phyloP scores from a whole-genome alignment of 2,329 filamentous ascomycete species.

The Hypocrella siamensis region DNA sequence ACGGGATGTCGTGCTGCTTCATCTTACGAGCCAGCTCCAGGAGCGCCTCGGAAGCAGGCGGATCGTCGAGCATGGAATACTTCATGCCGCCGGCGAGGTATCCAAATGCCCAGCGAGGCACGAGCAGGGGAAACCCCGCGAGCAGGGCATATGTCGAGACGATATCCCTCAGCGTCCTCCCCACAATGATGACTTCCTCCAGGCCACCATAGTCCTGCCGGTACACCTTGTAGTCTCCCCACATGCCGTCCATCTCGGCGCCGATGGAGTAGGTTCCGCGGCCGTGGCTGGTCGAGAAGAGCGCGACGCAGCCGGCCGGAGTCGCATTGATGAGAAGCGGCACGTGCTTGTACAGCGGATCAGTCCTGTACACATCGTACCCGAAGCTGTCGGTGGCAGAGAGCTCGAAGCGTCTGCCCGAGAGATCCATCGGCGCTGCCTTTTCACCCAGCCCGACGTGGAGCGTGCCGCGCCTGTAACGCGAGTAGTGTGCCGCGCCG shows the following conservation, averaged over 20 bases:
- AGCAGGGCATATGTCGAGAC: constrained; percentile 51
- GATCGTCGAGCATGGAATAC: constrained; percentile 33
- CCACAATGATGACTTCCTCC: constrained; percentile 55
- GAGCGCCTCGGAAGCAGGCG: constrained; percentile 40
- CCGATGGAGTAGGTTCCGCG: constrained; percentile 51
- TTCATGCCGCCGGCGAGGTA: constrained; percentile 52
- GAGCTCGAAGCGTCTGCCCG: constrained; percentile 47
- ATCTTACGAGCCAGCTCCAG: constrained; percentile 45
- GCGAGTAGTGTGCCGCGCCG: constrained; percentile 49
- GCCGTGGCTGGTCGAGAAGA: constrained; percentile 52
- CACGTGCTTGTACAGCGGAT: constrained; percentile 64
- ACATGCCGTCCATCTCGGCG: constrained; percentile 60
- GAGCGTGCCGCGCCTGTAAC: constrained; percentile 44
- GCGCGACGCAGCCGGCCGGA: constrained; percentile 45
- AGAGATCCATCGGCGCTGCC: constrained; percentile 56
- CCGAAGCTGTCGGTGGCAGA: constrained; percentile 54
- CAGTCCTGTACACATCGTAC: constrained; percentile 54
- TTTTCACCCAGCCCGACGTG: constrained; percentile 61
- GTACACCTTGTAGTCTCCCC: constrained; percentile 61
- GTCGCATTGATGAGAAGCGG: constrained; percentile 56
- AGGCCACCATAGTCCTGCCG: constrained; percentile 57
- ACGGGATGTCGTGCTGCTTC: constrained; percentile 50
- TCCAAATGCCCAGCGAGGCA: constrained; percentile 57
- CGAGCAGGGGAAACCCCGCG: constrained; percentile 50
- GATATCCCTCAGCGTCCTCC: constrained; percentile 49